Evolutionary conservation across 257 asterid species (phyloP), one percentile per base, ranked within the genome.

Genomic region (Solanum paucissectum): DNA sequence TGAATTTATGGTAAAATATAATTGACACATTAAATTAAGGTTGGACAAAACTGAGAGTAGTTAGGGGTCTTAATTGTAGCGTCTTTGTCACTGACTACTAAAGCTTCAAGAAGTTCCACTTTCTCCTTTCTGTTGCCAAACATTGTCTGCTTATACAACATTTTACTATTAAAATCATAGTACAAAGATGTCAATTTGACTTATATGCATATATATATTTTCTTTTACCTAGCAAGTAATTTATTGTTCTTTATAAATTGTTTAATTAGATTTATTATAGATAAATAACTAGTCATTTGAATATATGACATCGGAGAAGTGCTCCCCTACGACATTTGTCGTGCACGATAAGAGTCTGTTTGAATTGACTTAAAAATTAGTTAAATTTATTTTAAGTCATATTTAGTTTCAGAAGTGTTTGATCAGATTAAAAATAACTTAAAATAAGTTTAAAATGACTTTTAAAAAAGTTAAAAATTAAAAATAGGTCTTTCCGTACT

Each of bases 81-180:
- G 0, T 88, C 90, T 44, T 82, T 38, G 32, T 89, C 90, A 36
- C 68, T 32, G 60, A 88, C 20, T 21, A 75, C 75, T 3, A 89
- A 44, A 44, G 88, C 89, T 33, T 90, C 85, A 3, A 90, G 86
- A 46, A 90, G 91, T 74, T 87, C 85, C 44, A 40, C 33, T 83
- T 81, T 86, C 40, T 90, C 87, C 76, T 86, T 90, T 69, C 88
- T 89, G 85, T 89, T 86, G 44, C 25, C 34, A 40, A 85, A 89
- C 90, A 89, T 90, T 3, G 27, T 87, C 91, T 87, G 88, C 29
- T 49, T 77, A 58, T 20, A 21, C 10, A 64, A 18, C 12, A 40
- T 40, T 42, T 21, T 16, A 23, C 27, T 14, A 34, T 8, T 42
- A 75, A 23, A 60, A 16, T 9, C 7, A 38, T 34, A 9, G 2